These are phyloP conservation scores for Aureobasidium mangrovei DNA, from an alignment of 2,329 filamentous ascomycete genomes.

Conservation along the genomic window DNA sequence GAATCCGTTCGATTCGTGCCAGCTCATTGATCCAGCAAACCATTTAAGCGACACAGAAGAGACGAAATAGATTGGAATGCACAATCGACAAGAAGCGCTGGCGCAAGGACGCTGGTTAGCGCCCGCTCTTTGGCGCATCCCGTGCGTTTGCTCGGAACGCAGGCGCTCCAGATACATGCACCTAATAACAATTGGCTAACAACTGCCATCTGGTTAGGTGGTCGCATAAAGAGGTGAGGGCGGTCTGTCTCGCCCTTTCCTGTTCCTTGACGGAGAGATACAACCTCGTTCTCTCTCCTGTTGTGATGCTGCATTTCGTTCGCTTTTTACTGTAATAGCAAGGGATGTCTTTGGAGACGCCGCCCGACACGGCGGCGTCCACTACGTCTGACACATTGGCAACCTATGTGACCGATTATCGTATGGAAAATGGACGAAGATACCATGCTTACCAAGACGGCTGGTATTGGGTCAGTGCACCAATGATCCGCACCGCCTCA, in stretches of 20 bases:
- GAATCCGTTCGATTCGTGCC: not conserved
- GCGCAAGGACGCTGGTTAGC: not conserved
- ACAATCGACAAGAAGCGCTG: not conserved
- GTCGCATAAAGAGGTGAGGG: not conserved
- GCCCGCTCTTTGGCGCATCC: not conserved
- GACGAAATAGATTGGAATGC: not conserved
- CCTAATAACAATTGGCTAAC: slow-evolving; percentile 11
- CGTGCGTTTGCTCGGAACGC: slow-evolving; percentile 5
- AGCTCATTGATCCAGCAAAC: not conserved
- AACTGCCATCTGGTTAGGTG: not conserved
- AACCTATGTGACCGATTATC: slow-evolving; percentile 17
- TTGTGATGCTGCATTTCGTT: not conserved
- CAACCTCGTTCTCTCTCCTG: not conserved
- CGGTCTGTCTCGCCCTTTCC: not conserved
- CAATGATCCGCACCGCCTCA: slow-evolving; percentile 15
- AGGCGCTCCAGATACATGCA: slow-evolving; percentile 7
- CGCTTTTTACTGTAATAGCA: not conserved
- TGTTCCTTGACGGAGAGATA: not conserved
- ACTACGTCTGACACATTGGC: slow-evolving; percentile 13
- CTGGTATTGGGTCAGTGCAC: slow-evolving; percentile 19
- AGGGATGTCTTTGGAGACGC: not conserved
- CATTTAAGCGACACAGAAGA: not conserved
- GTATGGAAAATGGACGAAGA: slow-evolving; percentile 28
- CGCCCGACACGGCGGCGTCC: slow-evolving; percentile 1
- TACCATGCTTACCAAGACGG: slow-evolving; percentile 30